phyloP scores from a whole-genome alignment of 2,329 filamentous ascomycete species.

The Pseudopithomyces maydicus region DNA sequence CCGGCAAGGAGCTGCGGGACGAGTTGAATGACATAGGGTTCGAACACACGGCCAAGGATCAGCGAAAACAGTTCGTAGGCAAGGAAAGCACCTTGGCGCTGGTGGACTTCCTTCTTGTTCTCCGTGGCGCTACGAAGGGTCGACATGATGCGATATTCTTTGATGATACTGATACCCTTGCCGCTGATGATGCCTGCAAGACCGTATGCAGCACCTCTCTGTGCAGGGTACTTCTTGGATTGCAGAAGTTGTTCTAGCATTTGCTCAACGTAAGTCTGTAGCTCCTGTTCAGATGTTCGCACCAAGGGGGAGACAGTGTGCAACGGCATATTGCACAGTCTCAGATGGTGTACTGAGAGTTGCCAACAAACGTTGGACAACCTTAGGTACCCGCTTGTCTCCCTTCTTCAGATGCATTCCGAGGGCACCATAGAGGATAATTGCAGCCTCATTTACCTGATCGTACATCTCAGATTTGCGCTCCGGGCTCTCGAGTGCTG shows the following conservation, averaged over 20 bases:
- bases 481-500: slow-evolving; percentile 82
- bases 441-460: slow-evolving; percentile 93
- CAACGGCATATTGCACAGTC: slow-evolving; percentile 94
- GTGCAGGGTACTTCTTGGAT: slow-evolving; percentile 88
- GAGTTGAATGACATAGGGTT: slow-evolving; percentile 95
- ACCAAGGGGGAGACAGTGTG: slow-evolving; percentile 94
- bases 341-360: slow-evolving; percentile 95
- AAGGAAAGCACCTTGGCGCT: slow-evolving; percentile 85
- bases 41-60: slow-evolving; percentile 85
- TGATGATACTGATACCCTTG: slow-evolving; percentile 79
- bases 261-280: slow-evolving; percentile 78
- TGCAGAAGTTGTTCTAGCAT: slow-evolving; percentile 82
- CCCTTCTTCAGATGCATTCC: slow-evolving; percentile 83
- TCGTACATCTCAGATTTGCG: slow-evolving; percentile 82
- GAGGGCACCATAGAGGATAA: slow-evolving; percentile 94
- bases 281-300: slow-evolving; percentile 76
- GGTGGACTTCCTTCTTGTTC: slow-evolving; percentile 90
- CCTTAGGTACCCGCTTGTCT: slow-evolving; percentile 85
- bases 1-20: slow-evolving; percentile 87
- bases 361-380: slow-evolving; percentile 82
- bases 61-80: slow-evolving; percentile 89
- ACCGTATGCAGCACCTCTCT: slow-evolving; percentile 93
- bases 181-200: slow-evolving; percentile 88
- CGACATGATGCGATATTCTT: slow-evolving; percentile 84
- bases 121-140: slow-evolving; percentile 82